These are phyloP conservation scores for Schizosaccharomyces cryophilus DNA, from an alignment of 805 yeast species.

Conservation along the genomic window DNA sequence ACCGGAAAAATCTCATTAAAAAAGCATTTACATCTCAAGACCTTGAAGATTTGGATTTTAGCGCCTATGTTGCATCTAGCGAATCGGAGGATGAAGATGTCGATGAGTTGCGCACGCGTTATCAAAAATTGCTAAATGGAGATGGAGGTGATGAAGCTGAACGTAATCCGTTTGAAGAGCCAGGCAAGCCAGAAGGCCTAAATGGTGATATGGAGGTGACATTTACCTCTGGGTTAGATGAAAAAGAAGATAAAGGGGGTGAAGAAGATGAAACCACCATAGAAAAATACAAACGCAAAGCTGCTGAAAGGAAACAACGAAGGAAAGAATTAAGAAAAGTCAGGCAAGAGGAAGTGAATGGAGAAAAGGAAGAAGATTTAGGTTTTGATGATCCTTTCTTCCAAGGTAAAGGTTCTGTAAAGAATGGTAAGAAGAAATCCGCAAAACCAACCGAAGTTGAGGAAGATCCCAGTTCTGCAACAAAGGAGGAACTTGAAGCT, in stretches of 20 bases:
- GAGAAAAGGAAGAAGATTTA: slow-evolving; percentile 18
- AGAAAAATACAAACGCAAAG: slow-evolving; percentile 60
- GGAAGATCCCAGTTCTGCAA: slow-evolving; percentile 15
- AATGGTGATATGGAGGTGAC: slow-evolving; percentile 88
- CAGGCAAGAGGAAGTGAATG: slow-evolving; percentile 21
- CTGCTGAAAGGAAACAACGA: slow-evolving; percentile 47
- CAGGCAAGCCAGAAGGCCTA: slow-evolving; percentile 12
- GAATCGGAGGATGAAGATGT: slow-evolving; percentile 28
- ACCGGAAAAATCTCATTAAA: slow-evolving; percentile 48
- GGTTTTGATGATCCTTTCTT: slow-evolving; percentile 9
- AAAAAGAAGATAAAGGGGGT: slow-evolving; percentile 14
- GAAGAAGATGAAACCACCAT: slow-evolving; percentile 47
- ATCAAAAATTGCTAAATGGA: slow-evolving; percentile 26
- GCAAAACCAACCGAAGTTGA: slow-evolving; percentile 5
- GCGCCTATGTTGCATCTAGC: slow-evolving; percentile 62
- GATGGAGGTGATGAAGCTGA: neutral
- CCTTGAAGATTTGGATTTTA: slow-evolving; percentile 38
- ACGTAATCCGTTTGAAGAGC: neutral
- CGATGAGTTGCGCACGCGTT: slow-evolving; percentile 25
- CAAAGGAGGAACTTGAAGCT: slow-evolving; percentile 47
- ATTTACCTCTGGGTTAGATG: slow-evolving; percentile 65
- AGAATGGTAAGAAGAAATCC: slow-evolving; percentile 11
- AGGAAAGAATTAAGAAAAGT: slow-evolving; percentile 48
- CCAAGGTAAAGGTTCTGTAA: slow-evolving; percentile 11
- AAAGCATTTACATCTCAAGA: slow-evolving; percentile 74